A percentile compares a stretch with the other conserved stretches of the same genome.
These are phyloP conservation scores for Suillus spraguei DNA, from an alignment of 768 basidiomycete genomes.

Conservation along the genomic window DNA sequence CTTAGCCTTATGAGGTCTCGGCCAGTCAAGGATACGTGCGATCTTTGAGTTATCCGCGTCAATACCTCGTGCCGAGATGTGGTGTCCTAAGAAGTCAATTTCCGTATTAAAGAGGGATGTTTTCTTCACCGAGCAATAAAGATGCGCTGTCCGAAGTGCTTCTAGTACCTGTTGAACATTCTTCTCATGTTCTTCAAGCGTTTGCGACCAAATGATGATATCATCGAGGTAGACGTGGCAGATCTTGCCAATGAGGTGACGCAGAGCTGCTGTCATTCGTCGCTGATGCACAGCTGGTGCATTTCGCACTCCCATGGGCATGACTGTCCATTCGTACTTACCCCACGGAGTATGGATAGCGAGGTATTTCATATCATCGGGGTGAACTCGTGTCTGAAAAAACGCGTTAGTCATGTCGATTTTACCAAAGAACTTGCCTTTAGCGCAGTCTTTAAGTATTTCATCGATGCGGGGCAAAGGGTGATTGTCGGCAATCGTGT, in stretches of 20 bases:
- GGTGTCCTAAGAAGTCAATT: conserved; percentile 14
- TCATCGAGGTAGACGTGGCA: conserved; percentile 16
- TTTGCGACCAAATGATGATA: conserved; percentile 33
- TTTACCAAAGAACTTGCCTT: too few species aligned
- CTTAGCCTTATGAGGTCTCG: conserved; percentile 22
- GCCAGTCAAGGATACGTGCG: conserved; percentile 32
- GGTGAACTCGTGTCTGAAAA: too few species aligned
- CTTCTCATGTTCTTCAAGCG: conserved; percentile 21
- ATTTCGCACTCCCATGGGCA: too few species aligned
- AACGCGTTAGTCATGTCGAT: too few species aligned
- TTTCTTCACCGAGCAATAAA: conserved; percentile 34
- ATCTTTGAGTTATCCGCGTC: conserved; percentile 17
- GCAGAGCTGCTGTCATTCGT: too few species aligned
- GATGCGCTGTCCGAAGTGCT: conserved; percentile 11
- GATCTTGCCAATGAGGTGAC: too few species aligned
- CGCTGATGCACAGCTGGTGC: too few species aligned
- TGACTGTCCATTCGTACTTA: too few species aligned
- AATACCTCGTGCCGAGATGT: conserved; percentile 33
- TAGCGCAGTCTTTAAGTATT: too few species aligned
- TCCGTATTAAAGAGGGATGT: conserved; percentile 19
- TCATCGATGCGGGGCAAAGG: too few species aligned
- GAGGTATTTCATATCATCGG: too few species aligned
- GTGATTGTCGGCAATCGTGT: conserved; percentile 15
- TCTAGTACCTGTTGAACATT: conserved; percentile 21
- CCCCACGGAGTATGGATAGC: too few species aligned